Evolutionary conservation across 495 filamentous ascomycete genomes (phyloP).

Genomic region (Thermochaetoides thermophila): DNA sequence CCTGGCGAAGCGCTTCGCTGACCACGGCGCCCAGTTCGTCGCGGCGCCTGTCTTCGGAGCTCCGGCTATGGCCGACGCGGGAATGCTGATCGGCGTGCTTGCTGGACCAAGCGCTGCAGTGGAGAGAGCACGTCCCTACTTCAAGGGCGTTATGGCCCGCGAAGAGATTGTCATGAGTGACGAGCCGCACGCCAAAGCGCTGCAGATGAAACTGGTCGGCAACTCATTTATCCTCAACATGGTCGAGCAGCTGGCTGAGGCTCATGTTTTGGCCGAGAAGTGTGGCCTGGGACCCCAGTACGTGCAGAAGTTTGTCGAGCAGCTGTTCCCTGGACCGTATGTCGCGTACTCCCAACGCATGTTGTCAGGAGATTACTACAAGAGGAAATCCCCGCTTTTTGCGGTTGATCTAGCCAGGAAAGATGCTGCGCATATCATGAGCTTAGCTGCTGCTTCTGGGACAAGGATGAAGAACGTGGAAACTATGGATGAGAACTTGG

Average conservation of each 20-base stretch:
- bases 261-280: conserved; percentile 64
- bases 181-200: conserved; percentile 42
- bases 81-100: conserved; percentile 60
- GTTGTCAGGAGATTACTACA: conserved; percentile 56
- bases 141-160: conserved; percentile 61
- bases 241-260: conserved; percentile 64
- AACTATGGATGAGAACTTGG: conserved; percentile 49
- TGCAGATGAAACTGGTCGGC: conserved; percentile 64
- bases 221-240: conserved; percentile 81
- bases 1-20: conserved; percentile 38
- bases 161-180: conserved; percentile 56
- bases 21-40: conserved; percentile 55
- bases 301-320: conserved; percentile 52
- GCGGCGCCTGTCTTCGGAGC: conserved; percentile 75
- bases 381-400: conserved; percentile 55
- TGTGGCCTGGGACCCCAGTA: conserved; percentile 56
- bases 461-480: conserved; percentile 48
- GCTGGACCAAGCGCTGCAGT: conserved; percentile 50
- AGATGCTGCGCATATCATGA: conserved; percentile 63
- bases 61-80: conserved; percentile 61
- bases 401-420: conserved; percentile 78
- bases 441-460: conserved; percentile 47
- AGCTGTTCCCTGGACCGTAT: conserved; percentile 49
- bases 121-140: conserved; percentile 53
- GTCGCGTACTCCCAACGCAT: conserved; percentile 61